Evolutionary conservation across 176 grass and related monocot genomes (phyloP).

Genomic region (Rhynchospora breviuscula): DNA sequence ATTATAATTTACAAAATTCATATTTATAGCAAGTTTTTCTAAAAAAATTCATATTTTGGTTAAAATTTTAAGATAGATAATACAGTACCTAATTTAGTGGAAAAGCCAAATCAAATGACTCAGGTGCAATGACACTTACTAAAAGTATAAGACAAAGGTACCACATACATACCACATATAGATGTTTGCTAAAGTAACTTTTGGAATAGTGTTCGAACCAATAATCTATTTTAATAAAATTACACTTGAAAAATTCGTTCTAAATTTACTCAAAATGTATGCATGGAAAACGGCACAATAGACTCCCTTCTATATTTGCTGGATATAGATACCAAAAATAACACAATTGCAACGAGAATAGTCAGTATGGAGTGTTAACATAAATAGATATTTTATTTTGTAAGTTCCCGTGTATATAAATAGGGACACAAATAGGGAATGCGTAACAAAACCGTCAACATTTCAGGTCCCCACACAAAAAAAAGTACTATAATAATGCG

Average conservation of each 20-base stretch:
- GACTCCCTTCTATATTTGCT: not conserved
- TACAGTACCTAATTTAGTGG: not conserved
- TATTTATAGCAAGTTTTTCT: too few relatives aligned
- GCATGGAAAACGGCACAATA: not conserved
- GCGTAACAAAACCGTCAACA: not conserved
- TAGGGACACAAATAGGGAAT: not conserved
- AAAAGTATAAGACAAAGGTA: not conserved
- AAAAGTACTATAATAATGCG: conserved; percentile 7
- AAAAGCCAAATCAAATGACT: too few relatives aligned
- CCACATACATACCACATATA: too few relatives aligned
- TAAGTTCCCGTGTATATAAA: not conserved
- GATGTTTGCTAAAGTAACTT: too few relatives aligned
- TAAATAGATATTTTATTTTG: not conserved
- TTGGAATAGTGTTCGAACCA: too few relatives aligned
- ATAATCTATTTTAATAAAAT: not conserved
- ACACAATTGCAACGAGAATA: not conserved
- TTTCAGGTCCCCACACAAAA: not conserved
- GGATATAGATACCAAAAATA: not conserved
- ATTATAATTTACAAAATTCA: too few relatives aligned
- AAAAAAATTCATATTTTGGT: too few relatives aligned
- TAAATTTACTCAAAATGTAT: not conserved
- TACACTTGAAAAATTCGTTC: not conserved
- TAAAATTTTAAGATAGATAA: too few relatives aligned
- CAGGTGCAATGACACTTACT: not conserved
- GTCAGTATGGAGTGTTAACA: not conserved